Base-by-base conservation (phyloP, 192 early-diverging fungal genomes). In the Coemansia sp. region DNA sequence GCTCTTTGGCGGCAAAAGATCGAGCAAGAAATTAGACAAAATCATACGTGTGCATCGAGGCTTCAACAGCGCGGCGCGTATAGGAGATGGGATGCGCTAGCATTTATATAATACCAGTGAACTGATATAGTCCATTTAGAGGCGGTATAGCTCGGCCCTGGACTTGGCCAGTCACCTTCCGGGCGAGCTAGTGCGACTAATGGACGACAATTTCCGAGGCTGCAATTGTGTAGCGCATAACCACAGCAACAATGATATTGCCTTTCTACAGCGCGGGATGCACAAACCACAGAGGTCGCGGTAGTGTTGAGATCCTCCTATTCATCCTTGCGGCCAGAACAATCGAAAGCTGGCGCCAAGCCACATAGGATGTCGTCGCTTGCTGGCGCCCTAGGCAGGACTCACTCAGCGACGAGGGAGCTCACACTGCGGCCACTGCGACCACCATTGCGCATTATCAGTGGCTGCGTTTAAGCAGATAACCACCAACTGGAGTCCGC, bases 261-360 rank as follows among this genome's bases (percentile, higher is more conserved):
- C 15, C 51, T n/a, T 54, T 54, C 51, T 31, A 54, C 51, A 54
- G 29, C 51, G 51, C 51, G 22, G 51, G 51, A 54, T 32, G 51
- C 29, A 12, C 15, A n/a, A 54, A 54, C 51, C 29, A 54, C 51
- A 31, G 51, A 54, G 51, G 51, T 31, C 29, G 14, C 51, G 51
- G 6, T 31, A 54, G 51, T 29, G 51, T 17, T 54, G 51, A 54
- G 27, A 11, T 53, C 27, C 27, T 35, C 27, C 51, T 27, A 54
- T 54, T 31, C 51, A 31, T 32, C 27, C 12, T 15, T 12, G 14
- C 11, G 17, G 27, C 12, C 15, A 17, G 51, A 8, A 54, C 51
- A 54, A 54, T 54, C 27, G 15, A 35, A 22, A 54, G 51, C 4
- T 31, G 51, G 51, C 51, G 27, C 51, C 17, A 54, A 54, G 51